Percentiles rank a stretch among this genome's conserved stretches.
These are phyloP conservation scores for Capniomyces stellatus DNA, from an alignment of 371 early-diverging fungal genomes.

Conservation along the genomic window DNA sequence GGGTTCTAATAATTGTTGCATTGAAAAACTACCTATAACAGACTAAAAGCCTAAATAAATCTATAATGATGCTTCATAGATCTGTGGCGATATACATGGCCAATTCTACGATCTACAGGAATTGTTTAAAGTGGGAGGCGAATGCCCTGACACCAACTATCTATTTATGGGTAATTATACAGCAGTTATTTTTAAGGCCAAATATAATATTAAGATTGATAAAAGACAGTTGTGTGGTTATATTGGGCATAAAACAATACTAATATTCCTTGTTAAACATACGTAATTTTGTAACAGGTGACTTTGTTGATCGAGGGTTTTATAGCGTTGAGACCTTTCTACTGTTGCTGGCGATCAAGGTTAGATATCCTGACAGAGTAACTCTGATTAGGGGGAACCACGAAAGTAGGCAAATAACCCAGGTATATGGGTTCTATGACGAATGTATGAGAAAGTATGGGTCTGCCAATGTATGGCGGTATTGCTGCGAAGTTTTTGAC, in stretches of 20 bases:
- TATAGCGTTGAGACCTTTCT: conserved; percentile 97
- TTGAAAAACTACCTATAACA: too few species aligned
- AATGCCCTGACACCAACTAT: conserved; percentile 95
- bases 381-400: conserved; percentile 98
- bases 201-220: background rate
- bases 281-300: conserved; percentile 37
- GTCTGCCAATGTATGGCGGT: conserved; percentile 91
- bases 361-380: conserved; percentile 86
- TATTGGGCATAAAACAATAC: too few species aligned
- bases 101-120: conserved; percentile 95
- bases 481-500: conserved; percentile 98
- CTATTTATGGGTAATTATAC: conserved; percentile 74
- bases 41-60: too few species aligned
- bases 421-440: conserved; percentile 99
- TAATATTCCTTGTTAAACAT: too few species aligned
- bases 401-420: conserved; percentile 94
- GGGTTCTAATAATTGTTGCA: too few species aligned
- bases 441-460: conserved; percentile 96
- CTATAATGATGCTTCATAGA: too few species aligned
- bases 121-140: conserved; percentile 87
- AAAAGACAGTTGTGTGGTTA: too few species aligned
- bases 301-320: conserved; percentile 99
- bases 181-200: too few species aligned
- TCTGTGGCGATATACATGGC: conserved; percentile 98
- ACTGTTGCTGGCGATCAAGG: conserved; percentile 94